Base-by-base conservation (phyloP, 208 protist species). In the Zelonia costaricensis region DNA sequence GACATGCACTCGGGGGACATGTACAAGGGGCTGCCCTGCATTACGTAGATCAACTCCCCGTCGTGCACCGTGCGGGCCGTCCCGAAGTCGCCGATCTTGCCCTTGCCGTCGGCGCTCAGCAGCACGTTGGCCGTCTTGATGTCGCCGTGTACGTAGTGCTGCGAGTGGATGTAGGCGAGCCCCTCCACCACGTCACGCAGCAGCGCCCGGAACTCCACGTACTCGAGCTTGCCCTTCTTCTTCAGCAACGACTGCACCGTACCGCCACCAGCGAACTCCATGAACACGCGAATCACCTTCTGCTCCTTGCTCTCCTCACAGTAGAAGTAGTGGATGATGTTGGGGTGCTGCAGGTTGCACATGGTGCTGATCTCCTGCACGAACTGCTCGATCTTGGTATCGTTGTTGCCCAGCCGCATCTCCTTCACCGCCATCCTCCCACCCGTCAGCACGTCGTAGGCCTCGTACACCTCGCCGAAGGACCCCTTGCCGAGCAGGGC, bases 311-410 rank as follows among this genome's bases (percentile, higher is more conserved):
- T 88, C 69, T 92, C 69, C 63, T 97, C 87, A 54, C 87, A 95
- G 74, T 95, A 92, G 63, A 97, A 97, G 74, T 97, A 97, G 79
- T 97, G 92, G 44, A 97, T 97, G 67, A 97, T 97, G 66, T 97
- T 95, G 4, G 86, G 86, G 73, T 97, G 88, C 67, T 97, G 86
- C 56, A 97, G 77, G 69, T 78, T 94, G 74, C 82, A 95, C 92
- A 97, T 97, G 35, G 84, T 88, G 35, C 78, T 73, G 46, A 97
- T 86, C 69, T 97, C 88, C 45, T 84, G 71, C 42, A 93, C 73
- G 36, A 95, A 90, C 48, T 88, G 68, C 49, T 94, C 86, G 35
- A 93, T 82, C 58, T 84, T 73, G 20, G 65, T 38, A 51, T 93
- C 80, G 68, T 88, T 74, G 48, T 72, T 68, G 30, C 77, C 78